Evolutionary conservation across 345 rosid species (phyloP).

Genomic region (Populus nigra): DNA sequence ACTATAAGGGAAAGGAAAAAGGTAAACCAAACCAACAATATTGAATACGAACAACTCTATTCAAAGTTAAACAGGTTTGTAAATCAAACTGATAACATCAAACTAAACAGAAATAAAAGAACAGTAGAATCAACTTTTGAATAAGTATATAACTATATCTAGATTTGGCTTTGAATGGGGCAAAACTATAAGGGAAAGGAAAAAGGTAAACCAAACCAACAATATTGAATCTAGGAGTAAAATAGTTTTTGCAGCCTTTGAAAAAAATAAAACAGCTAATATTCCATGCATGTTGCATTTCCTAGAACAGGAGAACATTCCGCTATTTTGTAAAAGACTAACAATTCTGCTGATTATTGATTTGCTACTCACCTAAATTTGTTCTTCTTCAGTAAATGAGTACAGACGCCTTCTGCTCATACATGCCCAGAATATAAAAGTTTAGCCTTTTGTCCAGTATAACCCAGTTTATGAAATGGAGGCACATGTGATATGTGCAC

Average conservation of each 20-base stretch:
- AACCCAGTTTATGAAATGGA: background rate
- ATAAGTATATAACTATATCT: background rate
- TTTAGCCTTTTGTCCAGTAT: background rate
- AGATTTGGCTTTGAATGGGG: background rate
- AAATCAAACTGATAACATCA: background rate
- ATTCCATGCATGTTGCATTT: background rate
- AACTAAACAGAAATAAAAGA: background rate
- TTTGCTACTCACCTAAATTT: background rate
- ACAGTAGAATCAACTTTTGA: background rate
- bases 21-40: background rate
- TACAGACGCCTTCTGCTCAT: background rate
- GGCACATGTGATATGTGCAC: background rate
- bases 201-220: background rate
- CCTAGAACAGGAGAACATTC: background rate
- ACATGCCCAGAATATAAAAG: background rate
- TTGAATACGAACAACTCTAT: slow-evolving; percentile 42
- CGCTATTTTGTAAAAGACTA: background rate
- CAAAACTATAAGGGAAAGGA: background rate
- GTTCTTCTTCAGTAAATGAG: background rate
- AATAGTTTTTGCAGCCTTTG: background rate
- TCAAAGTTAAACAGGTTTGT: background rate
- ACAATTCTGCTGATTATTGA: background rate
- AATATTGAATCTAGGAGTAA: background rate
- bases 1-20: background rate
- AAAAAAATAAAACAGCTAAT: background rate